Evolutionary conservation across 75 land plant genomes (phyloP).

Genomic region (Cunninghamia lanceolata): DNA sequence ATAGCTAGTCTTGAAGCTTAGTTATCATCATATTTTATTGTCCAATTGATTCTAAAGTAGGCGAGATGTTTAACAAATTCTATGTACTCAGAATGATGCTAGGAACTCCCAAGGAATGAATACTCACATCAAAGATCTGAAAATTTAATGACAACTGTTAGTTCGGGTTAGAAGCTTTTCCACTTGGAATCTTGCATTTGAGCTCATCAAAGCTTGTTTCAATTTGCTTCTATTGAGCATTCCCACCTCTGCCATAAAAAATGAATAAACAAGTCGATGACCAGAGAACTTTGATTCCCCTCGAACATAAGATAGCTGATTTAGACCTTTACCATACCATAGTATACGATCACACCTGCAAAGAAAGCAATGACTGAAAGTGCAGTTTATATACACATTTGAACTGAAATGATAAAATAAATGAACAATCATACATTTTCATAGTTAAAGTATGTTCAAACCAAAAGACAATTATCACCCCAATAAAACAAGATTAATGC

Average conservation of each 20-base stretch:
- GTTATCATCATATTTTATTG: background rate
- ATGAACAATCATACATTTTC: background rate
- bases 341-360: constrained; percentile 67
- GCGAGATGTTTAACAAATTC: background rate
- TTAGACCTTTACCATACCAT: too few relatives aligned
- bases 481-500: background rate
- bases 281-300: constrained; percentile 57
- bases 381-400: background rate
- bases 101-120: background rate
- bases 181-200: constrained; percentile 21
- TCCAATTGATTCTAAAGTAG: background rate
- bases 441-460: background rate
- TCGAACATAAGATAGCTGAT: constrained; percentile 41
- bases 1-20: background rate
- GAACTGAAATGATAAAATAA: background rate
- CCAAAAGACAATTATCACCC: background rate
- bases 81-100: background rate
- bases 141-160: constrained; percentile 17
- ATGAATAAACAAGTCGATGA: constrained; percentile 58
- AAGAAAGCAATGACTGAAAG: background rate
- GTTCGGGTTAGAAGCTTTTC: constrained; percentile 37
- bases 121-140: background rate
- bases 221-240: constrained; percentile 32
- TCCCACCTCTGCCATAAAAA: constrained; percentile 43
- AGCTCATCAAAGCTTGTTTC: too few relatives aligned